Percentiles rank a stretch among this genome's conserved stretches.
These are phyloP conservation scores for Lodderomyces theae DNA, from an alignment of 1,139 yeast species.

Conservation along the genomic window DNA sequence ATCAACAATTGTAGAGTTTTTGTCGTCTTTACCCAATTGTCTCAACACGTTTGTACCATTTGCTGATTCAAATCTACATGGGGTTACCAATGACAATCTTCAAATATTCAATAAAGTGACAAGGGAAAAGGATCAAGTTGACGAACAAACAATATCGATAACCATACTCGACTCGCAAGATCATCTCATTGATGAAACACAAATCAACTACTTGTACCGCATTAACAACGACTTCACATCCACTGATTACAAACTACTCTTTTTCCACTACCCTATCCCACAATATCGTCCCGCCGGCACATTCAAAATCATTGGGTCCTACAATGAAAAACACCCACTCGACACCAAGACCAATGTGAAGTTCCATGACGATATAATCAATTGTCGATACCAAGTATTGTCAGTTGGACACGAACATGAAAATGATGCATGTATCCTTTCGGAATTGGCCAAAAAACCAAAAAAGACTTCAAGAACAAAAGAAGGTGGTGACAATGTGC, in stretches of 20 bases:
- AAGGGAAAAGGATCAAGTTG: constrained; percentile 5
- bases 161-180: constrained; percentile 36
- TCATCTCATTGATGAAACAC: constrained; percentile 29
- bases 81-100: constrained; percentile 38
- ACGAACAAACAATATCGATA: constrained; percentile 23
- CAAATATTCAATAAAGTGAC: constrained; percentile 16
- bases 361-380: constrained; percentile 35
- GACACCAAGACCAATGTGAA: constrained; percentile 32
- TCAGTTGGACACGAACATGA: constrained; percentile 57
- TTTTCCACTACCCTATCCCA: constrained; percentile 52
- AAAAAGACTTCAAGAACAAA: background rate
- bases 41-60: constrained; percentile 24
- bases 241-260: constrained; percentile 31
- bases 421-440: constrained; percentile 50
- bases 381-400: constrained; percentile 41
- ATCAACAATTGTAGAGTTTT: constrained; percentile 17
- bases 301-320: constrained; percentile 48
- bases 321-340: constrained; percentile 45
- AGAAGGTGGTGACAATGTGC: constrained; percentile 1
- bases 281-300: constrained; percentile 50
- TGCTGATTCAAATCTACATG: constrained; percentile 20
- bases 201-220: constrained; percentile 29
- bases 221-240: constrained; percentile 13
- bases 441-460: constrained; percentile 16
- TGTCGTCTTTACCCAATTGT: constrained; percentile 39